These are phyloP conservation scores for Tricladium varicosporioides DNA, from an alignment of 2,329 filamentous ascomycete genomes.

Conservation along the genomic window DNA sequence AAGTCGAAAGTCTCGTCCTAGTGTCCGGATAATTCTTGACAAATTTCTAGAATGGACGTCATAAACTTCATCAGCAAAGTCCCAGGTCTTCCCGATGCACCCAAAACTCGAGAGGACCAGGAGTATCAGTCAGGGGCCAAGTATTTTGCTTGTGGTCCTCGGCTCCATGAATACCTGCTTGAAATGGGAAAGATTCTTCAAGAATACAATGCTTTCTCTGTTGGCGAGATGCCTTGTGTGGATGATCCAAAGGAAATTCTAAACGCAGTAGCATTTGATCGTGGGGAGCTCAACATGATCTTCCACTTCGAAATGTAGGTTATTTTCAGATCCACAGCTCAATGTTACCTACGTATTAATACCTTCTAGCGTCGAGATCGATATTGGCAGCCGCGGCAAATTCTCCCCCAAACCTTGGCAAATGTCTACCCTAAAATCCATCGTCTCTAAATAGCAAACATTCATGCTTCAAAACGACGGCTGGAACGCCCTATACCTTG, in stretches of 20 bases:
- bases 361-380: slow-evolving; percentile 45
- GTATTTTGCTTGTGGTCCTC: slow-evolving; percentile 55
- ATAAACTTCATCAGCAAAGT: slow-evolving; percentile 67
- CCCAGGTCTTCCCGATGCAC: slow-evolving; percentile 52
- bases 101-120: slow-evolving; percentile 41
- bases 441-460: slow-evolving; percentile 49
- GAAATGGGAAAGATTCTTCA: slow-evolving; percentile 47
- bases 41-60: slow-evolving; percentile 54
- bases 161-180: slow-evolving; percentile 51
- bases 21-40: too few relatives aligned
- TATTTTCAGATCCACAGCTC: slow-evolving; percentile 2
- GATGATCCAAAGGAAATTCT: slow-evolving; percentile 48
- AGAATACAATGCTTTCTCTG: slow-evolving; percentile 49
- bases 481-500: slow-evolving; percentile 57
- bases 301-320: slow-evolving; percentile 67
- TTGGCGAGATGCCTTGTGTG: slow-evolving; percentile 48
- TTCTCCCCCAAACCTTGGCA: slow-evolving; percentile 42
- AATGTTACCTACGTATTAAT: slow-evolving; percentile 4
- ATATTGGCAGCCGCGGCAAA: slow-evolving; percentile 44
- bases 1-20: background rate
- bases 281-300: slow-evolving; percentile 66
- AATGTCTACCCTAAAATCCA: slow-evolving; percentile 41
- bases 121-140: slow-evolving; percentile 49
- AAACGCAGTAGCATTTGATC: slow-evolving; percentile 51
- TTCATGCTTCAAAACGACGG: slow-evolving; percentile 51